phyloP scores from a whole-genome alignment of 352 stramenopile genomes.

The Pythium guiyangense region DNA sequence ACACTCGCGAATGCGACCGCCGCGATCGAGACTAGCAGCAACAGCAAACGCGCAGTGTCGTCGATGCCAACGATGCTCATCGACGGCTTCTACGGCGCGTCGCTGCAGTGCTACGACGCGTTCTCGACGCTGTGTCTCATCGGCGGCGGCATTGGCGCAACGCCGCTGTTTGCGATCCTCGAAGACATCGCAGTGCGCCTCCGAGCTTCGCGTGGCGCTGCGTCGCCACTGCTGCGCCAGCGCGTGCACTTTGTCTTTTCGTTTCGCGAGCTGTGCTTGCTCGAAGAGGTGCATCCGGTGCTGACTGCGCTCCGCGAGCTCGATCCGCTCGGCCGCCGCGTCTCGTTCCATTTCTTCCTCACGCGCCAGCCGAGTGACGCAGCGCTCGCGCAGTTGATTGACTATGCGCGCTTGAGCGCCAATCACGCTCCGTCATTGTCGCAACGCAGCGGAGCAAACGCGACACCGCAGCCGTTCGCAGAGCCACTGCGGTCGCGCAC shows the following conservation, averaged over 20 bases:
- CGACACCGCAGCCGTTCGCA: slow-evolving; percentile 17
- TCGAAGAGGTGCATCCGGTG: slow-evolving; percentile 36
- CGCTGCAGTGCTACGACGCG: slow-evolving; percentile 33
- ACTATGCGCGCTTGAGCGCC: slow-evolving; percentile 20
- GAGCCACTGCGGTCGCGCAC: slow-evolving; percentile 26
- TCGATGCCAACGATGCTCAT: slow-evolving; percentile 35
- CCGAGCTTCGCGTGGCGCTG: slow-evolving; percentile 1
- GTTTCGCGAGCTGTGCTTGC: slow-evolving; percentile 31
- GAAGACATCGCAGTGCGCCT: slow-evolving; percentile 34
- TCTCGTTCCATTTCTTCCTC: slow-evolving; percentile 27
- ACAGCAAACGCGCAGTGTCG: slow-evolving; percentile 6
- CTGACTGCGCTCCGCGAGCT: slow-evolving; percentile 22
- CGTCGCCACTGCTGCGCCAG: slow-evolving; percentile 5
- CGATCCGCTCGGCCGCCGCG: slow-evolving; percentile 18
- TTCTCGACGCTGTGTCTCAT: slow-evolving; percentile 42
- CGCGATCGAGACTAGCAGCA: background rate
- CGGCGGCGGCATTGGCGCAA: slow-evolving; percentile 45
- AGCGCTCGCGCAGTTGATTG: slow-evolving; percentile 19
- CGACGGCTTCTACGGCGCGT: slow-evolving; percentile 52
- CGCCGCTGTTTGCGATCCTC: slow-evolving; percentile 46
- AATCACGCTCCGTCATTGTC: background rate
- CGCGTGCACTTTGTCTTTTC: slow-evolving; percentile 34
- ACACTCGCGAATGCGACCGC: slow-evolving; percentile 19
- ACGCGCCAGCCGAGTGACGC: slow-evolving; percentile 20
- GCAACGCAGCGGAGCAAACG: background rate